Evolutionary conservation across 768 basidiomycete species (phyloP).

Genomic region (Leccinum variicolor): DNA sequence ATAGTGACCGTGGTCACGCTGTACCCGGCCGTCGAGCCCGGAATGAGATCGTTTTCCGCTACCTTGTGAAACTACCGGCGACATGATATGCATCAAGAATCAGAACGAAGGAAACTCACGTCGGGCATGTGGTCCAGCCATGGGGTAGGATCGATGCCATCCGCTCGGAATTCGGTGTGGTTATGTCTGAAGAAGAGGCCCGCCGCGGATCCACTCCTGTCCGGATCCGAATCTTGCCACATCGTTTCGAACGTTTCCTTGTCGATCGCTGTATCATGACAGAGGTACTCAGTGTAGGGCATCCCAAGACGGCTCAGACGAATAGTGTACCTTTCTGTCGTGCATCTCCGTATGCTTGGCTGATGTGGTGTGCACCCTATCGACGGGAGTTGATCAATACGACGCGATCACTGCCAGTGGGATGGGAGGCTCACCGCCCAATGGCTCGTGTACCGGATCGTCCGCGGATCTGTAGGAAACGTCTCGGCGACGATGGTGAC

Average conservation of each 20-base stretch:
- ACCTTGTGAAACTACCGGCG: slow-evolving; percentile 34
- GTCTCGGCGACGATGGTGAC: slow-evolving; percentile 72
- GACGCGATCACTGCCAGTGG: neutral
- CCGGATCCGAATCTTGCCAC: slow-evolving; percentile 68
- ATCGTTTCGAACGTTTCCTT: slow-evolving; percentile 70
- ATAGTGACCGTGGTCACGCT: slow-evolving; percentile 69
- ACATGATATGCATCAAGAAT: neutral
- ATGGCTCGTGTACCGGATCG: slow-evolving; percentile 72
- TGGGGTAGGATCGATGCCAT: slow-evolving; percentile 29
- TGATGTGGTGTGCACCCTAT: slow-evolving; percentile 81
- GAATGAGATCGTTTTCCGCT: slow-evolving; percentile 38
- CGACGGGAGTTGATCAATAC: neutral
- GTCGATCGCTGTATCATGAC: slow-evolving; percentile 50
- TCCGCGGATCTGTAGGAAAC: slow-evolving; percentile 69
- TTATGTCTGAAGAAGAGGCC: slow-evolving; percentile 60
- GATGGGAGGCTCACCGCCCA: slow-evolving; percentile 61
- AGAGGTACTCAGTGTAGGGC: neutral
- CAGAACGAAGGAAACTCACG: slow-evolving; percentile 30
- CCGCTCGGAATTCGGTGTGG: slow-evolving; percentile 59
- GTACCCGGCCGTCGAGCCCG: slow-evolving; percentile 44
- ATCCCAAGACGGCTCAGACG: neutral
- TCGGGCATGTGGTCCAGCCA: slow-evolving; percentile 52
- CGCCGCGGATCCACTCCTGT: slow-evolving; percentile 42
- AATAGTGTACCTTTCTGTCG: slow-evolving; percentile 51
- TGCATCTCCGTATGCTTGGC: slow-evolving; percentile 47